Conservation (phyloP, 2,329 filamentous ascomycete genomes). For the Penicillium freii region DNA sequence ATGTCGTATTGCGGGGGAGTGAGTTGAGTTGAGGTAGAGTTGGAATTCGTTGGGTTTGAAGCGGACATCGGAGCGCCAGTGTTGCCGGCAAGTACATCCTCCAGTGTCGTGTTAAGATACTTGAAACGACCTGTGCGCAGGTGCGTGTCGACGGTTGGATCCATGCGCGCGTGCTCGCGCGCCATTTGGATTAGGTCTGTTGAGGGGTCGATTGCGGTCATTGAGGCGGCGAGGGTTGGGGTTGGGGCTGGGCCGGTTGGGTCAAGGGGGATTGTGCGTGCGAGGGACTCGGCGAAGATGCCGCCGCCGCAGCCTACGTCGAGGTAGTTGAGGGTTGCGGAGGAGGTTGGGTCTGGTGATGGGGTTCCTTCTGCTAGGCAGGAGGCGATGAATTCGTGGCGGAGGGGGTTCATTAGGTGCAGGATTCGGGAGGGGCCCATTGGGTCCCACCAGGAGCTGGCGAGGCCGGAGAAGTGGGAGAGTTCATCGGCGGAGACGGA, state of each 20-base stretch:
- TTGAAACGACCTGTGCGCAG: conserved; percentile 57
- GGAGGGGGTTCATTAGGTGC: conserved; percentile 96
- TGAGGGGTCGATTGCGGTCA: conserved; percentile 49
- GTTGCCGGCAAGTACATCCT: conserved; percentile 45
- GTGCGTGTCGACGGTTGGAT: conserved; percentile 61
- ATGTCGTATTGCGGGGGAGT: conserved; percentile 61
- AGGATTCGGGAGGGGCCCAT: conserved; percentile 87
- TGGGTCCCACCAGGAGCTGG: conserved; percentile 95
- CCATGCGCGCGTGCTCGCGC: conserved; percentile 68
- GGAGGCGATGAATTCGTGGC: conserved; percentile 81
- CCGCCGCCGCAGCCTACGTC: conserved; percentile 95
- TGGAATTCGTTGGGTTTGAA: neutral
- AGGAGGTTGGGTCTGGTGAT: conserved; percentile 28
- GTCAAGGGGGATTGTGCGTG: conserved; percentile 40
- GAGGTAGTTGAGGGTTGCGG: conserved; percentile 59
- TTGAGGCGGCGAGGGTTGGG: conserved; percentile 40
- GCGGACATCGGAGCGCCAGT: conserved; percentile 2
- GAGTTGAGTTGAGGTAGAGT: neutral
- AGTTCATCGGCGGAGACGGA: conserved; percentile 88
- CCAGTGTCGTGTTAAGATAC: conserved; percentile 76
- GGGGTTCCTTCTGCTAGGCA: conserved; percentile 62
- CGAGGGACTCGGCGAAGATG: conserved; percentile 78
- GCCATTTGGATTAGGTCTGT: conserved; percentile 59
- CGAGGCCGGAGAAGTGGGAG: conserved; percentile 90
- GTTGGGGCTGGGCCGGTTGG: conserved; percentile 20